phyloP scores from a whole-genome alignment of 108 stramenopile genomes.

The Nitzschia sp. region DNA sequence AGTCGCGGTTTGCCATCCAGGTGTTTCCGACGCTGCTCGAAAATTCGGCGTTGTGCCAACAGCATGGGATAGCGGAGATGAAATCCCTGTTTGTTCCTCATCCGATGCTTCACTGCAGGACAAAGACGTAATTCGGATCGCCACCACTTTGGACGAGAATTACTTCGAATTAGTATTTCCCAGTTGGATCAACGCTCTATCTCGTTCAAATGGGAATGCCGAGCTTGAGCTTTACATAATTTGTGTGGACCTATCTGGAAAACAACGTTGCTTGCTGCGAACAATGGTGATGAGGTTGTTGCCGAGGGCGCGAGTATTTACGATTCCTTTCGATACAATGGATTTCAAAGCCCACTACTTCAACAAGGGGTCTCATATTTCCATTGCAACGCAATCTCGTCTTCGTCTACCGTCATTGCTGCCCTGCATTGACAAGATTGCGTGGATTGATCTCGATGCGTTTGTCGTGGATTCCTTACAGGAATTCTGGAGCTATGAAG shows the following conservation, averaged over 20 bases:
- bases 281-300: not conserved
- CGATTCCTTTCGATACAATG: not conserved
- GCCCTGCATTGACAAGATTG: slow-evolving; percentile 7
- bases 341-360: not conserved
- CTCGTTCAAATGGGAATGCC: not conserved
- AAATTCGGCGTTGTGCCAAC: slow-evolving; percentile 1
- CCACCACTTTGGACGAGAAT: not conserved
- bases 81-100: not conserved
- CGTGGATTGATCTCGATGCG: slow-evolving; percentile 9
- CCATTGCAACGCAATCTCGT: slow-evolving; percentile 6
- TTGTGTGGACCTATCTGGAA: not conserved
- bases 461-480: not conserved
- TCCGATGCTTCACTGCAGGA: not conserved
- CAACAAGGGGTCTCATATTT: slow-evolving; percentile 1
- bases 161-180: slow-evolving; percentile 5
- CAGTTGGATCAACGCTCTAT: not conserved
- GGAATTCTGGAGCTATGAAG: not conserved
- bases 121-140: slow-evolving; percentile 1
- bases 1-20: not conserved
- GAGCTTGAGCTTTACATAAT: slow-evolving; percentile 2
- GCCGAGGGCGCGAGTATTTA: not conserved
- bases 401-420: not conserved
- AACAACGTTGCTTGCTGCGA: not conserved
- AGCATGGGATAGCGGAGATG: not conserved
- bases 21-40: not conserved